Evolutionary conservation across 352 stramenopile species (phyloP).

Genomic region (Ophiocytium majus): DNA sequence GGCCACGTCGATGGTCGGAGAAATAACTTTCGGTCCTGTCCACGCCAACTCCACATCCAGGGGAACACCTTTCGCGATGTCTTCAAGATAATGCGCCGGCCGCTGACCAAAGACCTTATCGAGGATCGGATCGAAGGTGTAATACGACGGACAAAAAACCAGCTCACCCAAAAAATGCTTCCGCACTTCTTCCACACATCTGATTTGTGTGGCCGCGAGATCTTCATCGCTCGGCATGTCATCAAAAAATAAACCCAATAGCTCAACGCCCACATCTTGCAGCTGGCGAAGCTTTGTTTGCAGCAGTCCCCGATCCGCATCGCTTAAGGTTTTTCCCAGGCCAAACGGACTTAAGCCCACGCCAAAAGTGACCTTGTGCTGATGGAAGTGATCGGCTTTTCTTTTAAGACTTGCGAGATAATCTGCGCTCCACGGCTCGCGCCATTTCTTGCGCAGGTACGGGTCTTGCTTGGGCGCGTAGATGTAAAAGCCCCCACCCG

Average conservation of each 20-base stretch:
- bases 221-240: neutral
- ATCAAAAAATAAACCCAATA: conserved; percentile 10
- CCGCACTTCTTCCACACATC: neutral
- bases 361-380: neutral
- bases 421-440: neutral
- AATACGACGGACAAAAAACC: conserved; percentile 11
- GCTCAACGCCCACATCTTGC: neutral
- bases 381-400: neutral
- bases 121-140: conserved; percentile 12
- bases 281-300: neutral
- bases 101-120: neutral
- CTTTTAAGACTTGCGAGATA: neutral
- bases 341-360: conserved; percentile 1
- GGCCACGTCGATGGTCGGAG: neutral
- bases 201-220: neutral
- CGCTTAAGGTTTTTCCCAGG: neutral
- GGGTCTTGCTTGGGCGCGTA: neutral
- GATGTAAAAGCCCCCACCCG: neutral
- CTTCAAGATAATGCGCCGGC: neutral
- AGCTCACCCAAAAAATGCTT: neutral
- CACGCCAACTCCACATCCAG: neutral
- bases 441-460: neutral
- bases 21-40: conserved; percentile 13
- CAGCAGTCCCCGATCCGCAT: neutral
- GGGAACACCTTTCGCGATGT: neutral